Percentiles rank a stretch among this genome's conserved stretches.
These are phyloP conservation scores for Saccharum spontaneum DNA, from an alignment of 176 grass and related monocot species.

Conservation along the genomic window DNA sequence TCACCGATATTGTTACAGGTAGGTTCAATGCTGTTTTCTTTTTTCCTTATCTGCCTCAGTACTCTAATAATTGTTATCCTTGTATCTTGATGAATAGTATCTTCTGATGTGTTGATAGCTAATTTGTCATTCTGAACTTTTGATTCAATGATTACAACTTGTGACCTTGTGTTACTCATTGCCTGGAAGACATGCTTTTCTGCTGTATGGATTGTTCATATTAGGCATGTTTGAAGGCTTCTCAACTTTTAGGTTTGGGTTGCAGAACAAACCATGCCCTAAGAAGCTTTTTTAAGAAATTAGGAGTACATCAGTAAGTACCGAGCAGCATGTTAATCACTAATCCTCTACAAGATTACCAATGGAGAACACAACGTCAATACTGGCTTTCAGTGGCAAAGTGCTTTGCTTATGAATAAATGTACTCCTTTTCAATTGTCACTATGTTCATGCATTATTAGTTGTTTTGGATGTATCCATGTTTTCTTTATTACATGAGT, in stretches of 20 bases:
- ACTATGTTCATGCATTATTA: conserved; percentile 6
- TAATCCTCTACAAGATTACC: not conserved
- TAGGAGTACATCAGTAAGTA: conserved; percentile 1
- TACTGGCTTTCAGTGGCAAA: conserved; percentile 5
- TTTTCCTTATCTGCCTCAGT: not conserved
- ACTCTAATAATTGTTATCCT: conserved; percentile 1
- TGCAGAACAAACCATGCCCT: conserved; percentile 8
- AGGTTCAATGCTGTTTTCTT: conserved; percentile 31
- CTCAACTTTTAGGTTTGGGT: conserved; percentile 5
- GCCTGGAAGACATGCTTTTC: not conserved
- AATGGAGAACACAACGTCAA: not conserved
- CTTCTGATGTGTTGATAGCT: conserved; percentile 7
- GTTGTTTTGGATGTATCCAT: not conserved
- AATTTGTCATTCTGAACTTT: conserved; percentile 2
- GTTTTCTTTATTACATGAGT: conserved; percentile 24
- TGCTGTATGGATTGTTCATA: conserved; percentile 24
- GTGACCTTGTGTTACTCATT: conserved; percentile 2
- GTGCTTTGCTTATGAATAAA: not conserved
- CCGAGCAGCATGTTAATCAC: not conserved
- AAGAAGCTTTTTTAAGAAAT: conserved; percentile 3
- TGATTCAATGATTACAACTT: not conserved
- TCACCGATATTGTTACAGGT: conserved; percentile 98
- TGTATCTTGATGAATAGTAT: conserved; percentile 32
- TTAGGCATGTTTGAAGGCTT: not conserved
- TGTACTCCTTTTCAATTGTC: not conserved